Evolutionary conservation across 2,329 filamentous ascomycete genomes (phyloP).

Genomic region (Coniochaeta prunicola): DNA sequence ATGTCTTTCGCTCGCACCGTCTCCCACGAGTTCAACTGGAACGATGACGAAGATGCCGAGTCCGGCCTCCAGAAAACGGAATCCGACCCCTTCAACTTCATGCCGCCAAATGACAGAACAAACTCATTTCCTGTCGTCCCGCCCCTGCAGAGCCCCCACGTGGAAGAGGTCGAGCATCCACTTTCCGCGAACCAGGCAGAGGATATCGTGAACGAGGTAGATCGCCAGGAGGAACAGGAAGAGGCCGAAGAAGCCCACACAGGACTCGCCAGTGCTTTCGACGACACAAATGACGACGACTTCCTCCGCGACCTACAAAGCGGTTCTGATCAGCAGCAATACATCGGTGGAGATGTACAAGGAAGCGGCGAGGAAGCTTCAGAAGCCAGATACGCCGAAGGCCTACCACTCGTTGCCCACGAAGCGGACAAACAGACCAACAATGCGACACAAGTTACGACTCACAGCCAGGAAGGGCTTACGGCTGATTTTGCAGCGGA

Average conservation of each 20-base stretch:
- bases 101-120: constrained; percentile 48
- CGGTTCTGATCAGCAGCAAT: constrained; percentile 22
- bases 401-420: constrained; percentile 52
- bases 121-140: constrained; percentile 58
- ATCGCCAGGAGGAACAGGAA: constrained; percentile 43
- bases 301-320: constrained; percentile 6
- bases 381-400: constrained; percentile 62
- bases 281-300: constrained; percentile 7
- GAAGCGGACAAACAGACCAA: constrained; percentile 15
- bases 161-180: constrained; percentile 26
- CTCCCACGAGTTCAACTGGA: constrained; percentile 53
- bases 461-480: constrained; percentile 21
- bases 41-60: constrained; percentile 50
- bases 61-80: constrained; percentile 45
- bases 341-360: constrained; percentile 35
- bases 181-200: constrained; percentile 43
- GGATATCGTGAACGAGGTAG: constrained; percentile 45
- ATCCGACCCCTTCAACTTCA: constrained; percentile 52
- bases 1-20: constrained; percentile 59
- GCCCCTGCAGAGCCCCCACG: constrained; percentile 23
- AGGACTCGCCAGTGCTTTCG: constrained; percentile 19
- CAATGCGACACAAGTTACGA: constrained; percentile 1
- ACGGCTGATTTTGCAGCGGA: constrained; percentile 37
- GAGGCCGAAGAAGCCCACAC: constrained; percentile 32
- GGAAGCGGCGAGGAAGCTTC: constrained; percentile 33